phyloP scores from a whole-genome alignment of 2,329 filamentous ascomycete species.

The Lomentospora prolificans region DNA sequence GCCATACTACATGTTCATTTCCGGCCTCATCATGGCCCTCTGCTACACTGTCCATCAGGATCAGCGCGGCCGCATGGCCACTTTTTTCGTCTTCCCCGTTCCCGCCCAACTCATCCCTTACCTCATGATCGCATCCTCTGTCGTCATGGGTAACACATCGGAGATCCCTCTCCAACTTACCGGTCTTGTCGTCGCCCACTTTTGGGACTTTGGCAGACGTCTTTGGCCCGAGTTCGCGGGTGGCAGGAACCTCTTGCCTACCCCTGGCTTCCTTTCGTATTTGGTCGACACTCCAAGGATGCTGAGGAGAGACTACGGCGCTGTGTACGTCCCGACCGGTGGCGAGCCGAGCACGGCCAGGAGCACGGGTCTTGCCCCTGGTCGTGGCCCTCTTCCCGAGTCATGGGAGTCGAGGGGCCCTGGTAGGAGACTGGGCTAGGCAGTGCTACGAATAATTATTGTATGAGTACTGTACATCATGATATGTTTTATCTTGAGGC shows the following conservation, averaged over 20 bases:
- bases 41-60: slow-evolving; percentile 81
- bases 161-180: slow-evolving; percentile 55
- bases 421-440: slow-evolving; percentile 51
- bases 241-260: slow-evolving; percentile 65
- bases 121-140: slow-evolving; percentile 64
- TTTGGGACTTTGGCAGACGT: slow-evolving; percentile 82
- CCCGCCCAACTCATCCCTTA: slow-evolving; percentile 74
- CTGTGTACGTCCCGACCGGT: slow-evolving; percentile 5
- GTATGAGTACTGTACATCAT: background rate
- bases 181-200: slow-evolving; percentile 78
- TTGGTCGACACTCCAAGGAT: slow-evolving; percentile 43
- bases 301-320: slow-evolving; percentile 7
- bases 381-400: slow-evolving; percentile 44
- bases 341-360: slow-evolving; percentile 22
- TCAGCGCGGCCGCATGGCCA: slow-evolving; percentile 64
- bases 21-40: slow-evolving; percentile 68
- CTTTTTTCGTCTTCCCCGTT: slow-evolving; percentile 75
- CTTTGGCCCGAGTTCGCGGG: slow-evolving; percentile 85
- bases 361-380: slow-evolving; percentile 26
- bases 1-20: slow-evolving; percentile 32
- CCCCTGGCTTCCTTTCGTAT: slow-evolving; percentile 61
- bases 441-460: background rate
- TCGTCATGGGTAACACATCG: slow-evolving; percentile 48
- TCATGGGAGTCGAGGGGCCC: slow-evolving; percentile 54
- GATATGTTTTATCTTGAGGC: background rate